Percentiles rank a stretch among this genome's conserved stretches.
phyloP scores from a whole-genome alignment of 1,284 basidiomycete genomes.

The Laetiporus sulphureus region DNA sequence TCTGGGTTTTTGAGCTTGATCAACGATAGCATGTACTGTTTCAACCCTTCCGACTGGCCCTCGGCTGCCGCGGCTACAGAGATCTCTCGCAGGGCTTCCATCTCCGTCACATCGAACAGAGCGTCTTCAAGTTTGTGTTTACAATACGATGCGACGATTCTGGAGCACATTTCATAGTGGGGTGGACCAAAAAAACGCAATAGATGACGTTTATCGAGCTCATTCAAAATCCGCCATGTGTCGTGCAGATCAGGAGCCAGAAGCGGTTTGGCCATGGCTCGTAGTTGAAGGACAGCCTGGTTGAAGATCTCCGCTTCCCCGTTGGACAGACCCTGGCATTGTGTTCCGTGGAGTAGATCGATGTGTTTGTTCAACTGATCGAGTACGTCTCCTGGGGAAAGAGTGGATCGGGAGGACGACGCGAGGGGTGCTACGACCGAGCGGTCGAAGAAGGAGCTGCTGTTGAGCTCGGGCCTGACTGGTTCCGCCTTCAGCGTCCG shows the following conservation, averaged over 20 bases:
- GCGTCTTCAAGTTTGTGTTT: constrained; percentile 11
- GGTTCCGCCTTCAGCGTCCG: background rate
- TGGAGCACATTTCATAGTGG: constrained; percentile 34
- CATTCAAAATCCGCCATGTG: constrained; percentile 35
- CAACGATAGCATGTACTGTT: constrained; percentile 40
- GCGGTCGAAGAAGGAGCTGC: too few species aligned
- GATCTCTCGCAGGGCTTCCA: constrained; percentile 35
- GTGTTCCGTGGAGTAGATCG: too few species aligned
- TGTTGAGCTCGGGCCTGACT: background rate
- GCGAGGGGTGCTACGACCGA: background rate
- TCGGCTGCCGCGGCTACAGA: constrained; percentile 39
- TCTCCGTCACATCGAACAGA: constrained; percentile 23
- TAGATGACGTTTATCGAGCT: constrained; percentile 36
- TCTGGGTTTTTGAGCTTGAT: constrained; percentile 35
- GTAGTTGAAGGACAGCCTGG: constrained; percentile 10
- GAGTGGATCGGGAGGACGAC: constrained; percentile 1
- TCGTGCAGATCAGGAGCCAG: constrained; percentile 11
- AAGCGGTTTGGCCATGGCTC: constrained; percentile 8
- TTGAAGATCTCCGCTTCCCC: constrained; percentile 14
- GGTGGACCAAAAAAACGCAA: constrained; percentile 35
- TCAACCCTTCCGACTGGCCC: constrained; percentile 39
- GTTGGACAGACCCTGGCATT: constrained; percentile 9
- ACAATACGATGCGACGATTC: constrained; percentile 27
- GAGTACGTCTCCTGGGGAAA: too few species aligned
- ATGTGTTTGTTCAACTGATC: too few species aligned